phyloP scores from a whole-genome alignment of 148 eudicot species.

The Cornus suecica region DNA sequence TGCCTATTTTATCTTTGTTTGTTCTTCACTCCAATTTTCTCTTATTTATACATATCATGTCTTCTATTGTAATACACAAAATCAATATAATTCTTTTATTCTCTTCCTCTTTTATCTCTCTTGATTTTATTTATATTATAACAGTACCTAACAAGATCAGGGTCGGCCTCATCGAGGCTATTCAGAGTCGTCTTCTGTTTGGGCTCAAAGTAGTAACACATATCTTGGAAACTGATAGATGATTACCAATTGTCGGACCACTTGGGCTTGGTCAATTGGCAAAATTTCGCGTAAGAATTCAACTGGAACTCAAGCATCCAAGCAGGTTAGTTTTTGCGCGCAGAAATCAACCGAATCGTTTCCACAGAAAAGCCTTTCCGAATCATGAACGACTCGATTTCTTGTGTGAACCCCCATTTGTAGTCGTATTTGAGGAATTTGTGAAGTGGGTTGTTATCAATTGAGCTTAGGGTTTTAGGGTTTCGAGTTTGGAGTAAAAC shows the following conservation, averaged over 20 bases:
- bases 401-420: conserved; percentile 69
- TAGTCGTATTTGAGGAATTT: conserved; percentile 72
- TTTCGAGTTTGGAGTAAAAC: conserved; percentile 27
- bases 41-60: no score
- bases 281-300: conserved; percentile 62
- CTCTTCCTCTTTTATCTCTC: background rate
- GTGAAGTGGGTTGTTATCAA: conserved; percentile 62
- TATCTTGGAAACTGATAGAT: conserved; percentile 55
- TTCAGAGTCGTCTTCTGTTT: conserved; percentile 77
- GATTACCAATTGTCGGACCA: conserved; percentile 94
- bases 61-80: no score
- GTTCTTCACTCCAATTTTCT: no score
- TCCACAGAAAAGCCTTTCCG: conserved; percentile 79
- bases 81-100: no score
- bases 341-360: conserved; percentile 64
- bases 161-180: conserved; percentile 91
- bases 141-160: conserved; percentile 75
- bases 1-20: no score
- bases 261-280: conserved; percentile 68
- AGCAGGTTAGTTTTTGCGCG: conserved; percentile 68
- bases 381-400: conserved; percentile 73
- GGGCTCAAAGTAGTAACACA: conserved; percentile 83
- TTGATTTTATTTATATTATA: no score
- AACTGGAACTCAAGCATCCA: conserved; percentile 93
- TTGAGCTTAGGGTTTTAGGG: conserved; percentile 21